Base-by-base conservation (phyloP, 2,329 filamentous ascomycete genomes). In the Zasmidium angulare region DNA sequence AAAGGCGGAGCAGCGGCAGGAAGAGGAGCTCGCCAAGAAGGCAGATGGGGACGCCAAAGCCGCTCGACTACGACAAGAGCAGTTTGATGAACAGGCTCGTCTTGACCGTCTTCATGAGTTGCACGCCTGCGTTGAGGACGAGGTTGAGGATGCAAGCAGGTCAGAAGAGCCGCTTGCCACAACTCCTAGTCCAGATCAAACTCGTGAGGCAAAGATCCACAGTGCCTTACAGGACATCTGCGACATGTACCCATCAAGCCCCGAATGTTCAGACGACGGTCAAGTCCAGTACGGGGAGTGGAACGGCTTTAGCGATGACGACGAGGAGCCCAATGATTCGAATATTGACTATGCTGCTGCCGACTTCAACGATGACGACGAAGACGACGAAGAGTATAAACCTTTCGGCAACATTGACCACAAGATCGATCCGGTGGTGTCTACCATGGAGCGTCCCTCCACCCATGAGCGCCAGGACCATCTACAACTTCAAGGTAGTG, bases 21-120 rank as follows among this genome's bases (percentile, higher is more conserved):
- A 68, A 46, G 54, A 57, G 24, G 20, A 36, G 11, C 26, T 50
- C 14, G 64, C 58, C 0, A 61, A 49, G 22, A 4, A 60, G 26
- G 55, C 61, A 7, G 63, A 63, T 26, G 21, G 53, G 4, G 49
- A 29, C 20, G 43, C 46, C 12, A 22, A 55, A 31, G 51, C 54
- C 2, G 29, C 14, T 2, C 17, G 56, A 14, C 14, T 51, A 2
- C 40, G 22, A 20, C 49, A 53, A 48, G 53, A 58, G 17, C 20
- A 53, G 19, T 53, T 6, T 4, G 52, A 52, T 19, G 23, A 24
- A 31, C 46, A 55, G 22, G 58, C 53, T 4, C 22, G 55, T 46
- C 47, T 56, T 9, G 24, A 43, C 29, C 56, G 47, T 0, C 48
- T 58, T 29, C n/a, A 53, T 22, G 23, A 50, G 23, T n/a, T 46